Base-by-base conservation (phyloP, 257 asterid genomes). In the Gardenia jasminoides region DNA sequence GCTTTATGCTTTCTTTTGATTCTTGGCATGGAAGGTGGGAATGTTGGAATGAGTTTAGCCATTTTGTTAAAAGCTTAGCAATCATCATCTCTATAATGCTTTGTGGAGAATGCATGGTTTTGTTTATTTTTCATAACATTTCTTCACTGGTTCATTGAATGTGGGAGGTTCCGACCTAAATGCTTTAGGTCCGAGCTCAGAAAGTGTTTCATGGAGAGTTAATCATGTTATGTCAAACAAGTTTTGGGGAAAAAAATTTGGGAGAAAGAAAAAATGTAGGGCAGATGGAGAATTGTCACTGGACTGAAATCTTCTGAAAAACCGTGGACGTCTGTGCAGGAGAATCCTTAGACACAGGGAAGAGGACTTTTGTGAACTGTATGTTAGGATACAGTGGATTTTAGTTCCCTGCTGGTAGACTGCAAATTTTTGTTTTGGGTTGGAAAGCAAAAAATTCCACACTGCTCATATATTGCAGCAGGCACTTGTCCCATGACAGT, bases 11-110 rank as follows among this genome's bases (percentile, higher is more conserved):
- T 7, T 39, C 2, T 31, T 44, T 24, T 46, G 39, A 24, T 44
- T 30, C 16, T 70, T 70, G 16, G 2, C 17, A 24, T 24, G 31
- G 31, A 43, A 43, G 20, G 39, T 46, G 31, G 75, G 44, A 26
- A 62, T 26, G 6, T 26, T 11, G 6, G 36, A 62, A 62, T 72
- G 20, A 54, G n/a, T 24, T 59, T 59, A 3, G 66, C 4, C 13
- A 20, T 58, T 58, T 6, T 1, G 65, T 58, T 58, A 24, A 22
- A 58, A 73, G 16, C 22, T 65, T 17, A 26, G 76, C 33, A 67
- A 59, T 73, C 76, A 59, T 73, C 76, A 16, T 72, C 65, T 72
- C 67, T 39, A 31, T 20, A 52, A 3, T 73, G 46, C 66, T 30
- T 31, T 52, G n/a, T 36, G 44, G 36, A 22, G 20, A 72, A 46